phyloP scores from a whole-genome alignment of 2,329 filamentous ascomycete genomes.

The Epichloe sylvatica region DNA sequence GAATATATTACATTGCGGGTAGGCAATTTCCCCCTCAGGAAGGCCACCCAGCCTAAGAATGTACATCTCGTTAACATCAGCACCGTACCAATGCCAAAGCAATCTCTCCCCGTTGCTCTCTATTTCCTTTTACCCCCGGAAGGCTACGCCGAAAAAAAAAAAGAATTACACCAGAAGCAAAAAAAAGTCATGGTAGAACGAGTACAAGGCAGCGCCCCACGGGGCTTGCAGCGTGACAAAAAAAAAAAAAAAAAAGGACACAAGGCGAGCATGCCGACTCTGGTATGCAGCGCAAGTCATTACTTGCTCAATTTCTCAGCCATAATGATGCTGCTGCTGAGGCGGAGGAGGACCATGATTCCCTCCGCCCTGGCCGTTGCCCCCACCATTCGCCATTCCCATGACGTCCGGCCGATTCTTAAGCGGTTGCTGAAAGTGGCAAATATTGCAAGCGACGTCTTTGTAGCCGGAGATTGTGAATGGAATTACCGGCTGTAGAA shows the following conservation, averaged over 20 bases:
- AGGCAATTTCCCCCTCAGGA: no score
- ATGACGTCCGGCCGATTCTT: constrained; percentile 42
- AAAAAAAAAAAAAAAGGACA: not conserved
- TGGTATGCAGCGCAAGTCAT: not conserved
- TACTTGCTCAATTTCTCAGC: not conserved
- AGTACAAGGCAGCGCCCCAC: not conserved
- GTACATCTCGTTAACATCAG: no score
- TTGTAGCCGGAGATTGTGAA: constrained; percentile 53
- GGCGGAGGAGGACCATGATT: constrained; percentile 15
- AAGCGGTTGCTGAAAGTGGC: constrained; percentile 59
- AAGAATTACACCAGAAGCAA: not conserved
- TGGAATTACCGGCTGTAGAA: constrained; percentile 50
- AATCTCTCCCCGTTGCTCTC: no score
- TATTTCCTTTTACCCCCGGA: no score
- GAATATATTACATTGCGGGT: no score
- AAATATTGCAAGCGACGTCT: constrained; percentile 61
- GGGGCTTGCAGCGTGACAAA: not conserved
- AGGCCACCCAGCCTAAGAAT: no score
- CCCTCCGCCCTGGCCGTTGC: constrained; percentile 12
- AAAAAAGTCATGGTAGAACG: not conserved
- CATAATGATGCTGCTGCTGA: constrained; percentile 11
- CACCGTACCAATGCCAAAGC: no score
- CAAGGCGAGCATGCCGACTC: not conserved
- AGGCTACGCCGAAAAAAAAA: not conserved
- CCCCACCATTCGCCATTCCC: constrained; percentile 33